Conservation (phyloP, 1,284 basidiomycete species). For the Trametes polyzona region DNA sequence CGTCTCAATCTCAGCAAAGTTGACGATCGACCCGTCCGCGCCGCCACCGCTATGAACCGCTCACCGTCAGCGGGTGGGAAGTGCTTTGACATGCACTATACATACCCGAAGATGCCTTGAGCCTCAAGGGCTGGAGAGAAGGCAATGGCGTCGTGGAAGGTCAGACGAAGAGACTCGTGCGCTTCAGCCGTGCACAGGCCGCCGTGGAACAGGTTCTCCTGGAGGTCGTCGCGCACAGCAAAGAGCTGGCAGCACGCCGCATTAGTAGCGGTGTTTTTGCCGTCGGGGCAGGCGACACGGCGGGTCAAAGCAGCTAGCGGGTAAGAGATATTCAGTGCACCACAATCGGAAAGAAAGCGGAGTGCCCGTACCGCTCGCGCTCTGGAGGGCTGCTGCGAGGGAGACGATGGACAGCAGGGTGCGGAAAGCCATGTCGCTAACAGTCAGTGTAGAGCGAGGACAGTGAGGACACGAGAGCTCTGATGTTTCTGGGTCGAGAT, state of each 20-base stretch:
- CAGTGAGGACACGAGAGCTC: conserved; percentile 9
- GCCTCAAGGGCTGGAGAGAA: conserved; percentile 18
- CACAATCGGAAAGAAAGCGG: not conserved
- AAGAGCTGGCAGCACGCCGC: conserved; percentile 43
- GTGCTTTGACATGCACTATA: not conserved
- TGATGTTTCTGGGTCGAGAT: not conserved
- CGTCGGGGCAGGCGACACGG: conserved; percentile 28
- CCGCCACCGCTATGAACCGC: conserved; percentile 27
- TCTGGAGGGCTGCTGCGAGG: conserved; percentile 12
- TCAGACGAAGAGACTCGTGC: conserved; percentile 35
- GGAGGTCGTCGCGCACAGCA: conserved; percentile 41
- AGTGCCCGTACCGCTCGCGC: conserved; percentile 4
- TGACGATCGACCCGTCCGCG: conserved; percentile 32
- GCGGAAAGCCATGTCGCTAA: conserved; percentile 17
- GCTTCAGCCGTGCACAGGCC: conserved; percentile 31
- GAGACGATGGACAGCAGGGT: conserved; percentile 14
- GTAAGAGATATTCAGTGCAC: not conserved
- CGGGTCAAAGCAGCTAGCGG: conserved; percentile 25
- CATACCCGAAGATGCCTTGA: conserved; percentile 23
- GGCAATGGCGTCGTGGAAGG: conserved; percentile 37
- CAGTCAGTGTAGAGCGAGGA: not conserved
- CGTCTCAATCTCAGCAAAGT: conserved; percentile 29
- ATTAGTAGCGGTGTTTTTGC: conserved; percentile 36
- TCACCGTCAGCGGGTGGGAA: no score
- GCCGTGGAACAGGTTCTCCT: conserved; percentile 40